Evolutionary conservation across 2,329 filamentous ascomycete genomes (phyloP).

Genomic region (Nemania sp.): DNA sequence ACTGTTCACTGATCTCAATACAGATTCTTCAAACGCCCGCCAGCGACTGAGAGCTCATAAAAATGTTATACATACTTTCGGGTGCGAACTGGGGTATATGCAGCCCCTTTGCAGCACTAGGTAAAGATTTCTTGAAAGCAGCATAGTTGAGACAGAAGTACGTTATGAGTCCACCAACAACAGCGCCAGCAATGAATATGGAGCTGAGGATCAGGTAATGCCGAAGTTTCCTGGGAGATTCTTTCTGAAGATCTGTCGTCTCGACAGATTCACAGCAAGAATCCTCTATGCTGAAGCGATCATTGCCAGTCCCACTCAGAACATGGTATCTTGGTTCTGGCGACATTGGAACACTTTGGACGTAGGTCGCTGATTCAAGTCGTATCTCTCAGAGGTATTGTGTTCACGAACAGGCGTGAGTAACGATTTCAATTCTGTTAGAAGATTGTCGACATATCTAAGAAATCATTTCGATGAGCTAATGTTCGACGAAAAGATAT

Average conservation of each 20-base stretch:
- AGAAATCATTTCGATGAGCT: no score
- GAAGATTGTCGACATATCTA: not conserved
- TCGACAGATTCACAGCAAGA: not conserved
- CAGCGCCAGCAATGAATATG: not conserved
- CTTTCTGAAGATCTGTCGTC: not conserved
- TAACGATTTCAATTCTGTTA: not conserved
- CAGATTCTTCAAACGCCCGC: not conserved
- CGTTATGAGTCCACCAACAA: not conserved
- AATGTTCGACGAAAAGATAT: no score
- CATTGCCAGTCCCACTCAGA: not conserved
- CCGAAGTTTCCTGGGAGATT: not conserved
- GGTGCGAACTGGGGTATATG: not conserved
- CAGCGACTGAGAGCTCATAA: not conserved
- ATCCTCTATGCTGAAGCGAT: not conserved
- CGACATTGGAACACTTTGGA: not conserved
- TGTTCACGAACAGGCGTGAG: not conserved
- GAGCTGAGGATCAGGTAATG: not conserved
- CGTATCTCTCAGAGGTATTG: not conserved
- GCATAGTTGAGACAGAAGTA: not conserved
- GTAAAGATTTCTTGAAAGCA: not conserved
- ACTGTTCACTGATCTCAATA: not conserved
- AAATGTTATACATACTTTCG: not conserved
- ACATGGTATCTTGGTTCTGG: not conserved
- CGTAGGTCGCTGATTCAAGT: not conserved
- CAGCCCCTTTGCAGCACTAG: not conserved